Base-by-base conservation (phyloP, 768 basidiomycete genomes). In the Podaxis mareebaensis region DNA sequence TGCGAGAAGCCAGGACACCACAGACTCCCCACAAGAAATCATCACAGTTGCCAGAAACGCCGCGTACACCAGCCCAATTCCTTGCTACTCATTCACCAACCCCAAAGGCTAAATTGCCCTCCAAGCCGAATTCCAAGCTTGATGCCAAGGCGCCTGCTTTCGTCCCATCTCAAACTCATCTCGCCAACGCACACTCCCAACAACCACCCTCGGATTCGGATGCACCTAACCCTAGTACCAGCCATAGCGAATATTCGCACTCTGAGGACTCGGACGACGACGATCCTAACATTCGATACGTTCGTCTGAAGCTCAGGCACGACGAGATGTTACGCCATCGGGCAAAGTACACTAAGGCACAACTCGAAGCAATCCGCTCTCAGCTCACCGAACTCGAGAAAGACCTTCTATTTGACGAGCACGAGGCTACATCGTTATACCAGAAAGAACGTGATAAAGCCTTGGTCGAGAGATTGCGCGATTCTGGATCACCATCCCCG, bases 351-450 rank as follows among this genome's bases (percentile, higher is more conserved):
- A 67, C 70, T 20, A 69, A 75, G 28, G 67, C 78, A 12, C 74
- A 73, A 60, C 52, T 72, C 42, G 64, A 58, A 22, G 70, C 76
- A 28, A 71, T 91, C 40, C 81, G 78, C 10, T 68, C 75, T 53
- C 83, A 78, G 44, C 72, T 92, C 44, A 71, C 55, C 0, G 20
- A 51, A 24, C 70, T 86, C 26, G 82, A 82, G 69, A 75, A 77
- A 24, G 77, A 89, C 71, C 92, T 92, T 67, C 83, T 92, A 61
- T 94, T 95, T 69, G 81, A 91, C 61, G 80, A 85, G 67, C 78
- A 76, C 60, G 88, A 90, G 64, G 91, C 91, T 1, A 81, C 89
- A 67, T 78, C 74, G 4, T 71, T 79, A 24, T 92, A 88, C 73
- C 77, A 73, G 30, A 73, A 75, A 17, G 84, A 88, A 69, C 83